A percentile compares a stretch with the other conserved stretches of the same genome.
phyloP scores from a whole-genome alignment of 257 asterid genomes.

The Solanum neorickii region DNA sequence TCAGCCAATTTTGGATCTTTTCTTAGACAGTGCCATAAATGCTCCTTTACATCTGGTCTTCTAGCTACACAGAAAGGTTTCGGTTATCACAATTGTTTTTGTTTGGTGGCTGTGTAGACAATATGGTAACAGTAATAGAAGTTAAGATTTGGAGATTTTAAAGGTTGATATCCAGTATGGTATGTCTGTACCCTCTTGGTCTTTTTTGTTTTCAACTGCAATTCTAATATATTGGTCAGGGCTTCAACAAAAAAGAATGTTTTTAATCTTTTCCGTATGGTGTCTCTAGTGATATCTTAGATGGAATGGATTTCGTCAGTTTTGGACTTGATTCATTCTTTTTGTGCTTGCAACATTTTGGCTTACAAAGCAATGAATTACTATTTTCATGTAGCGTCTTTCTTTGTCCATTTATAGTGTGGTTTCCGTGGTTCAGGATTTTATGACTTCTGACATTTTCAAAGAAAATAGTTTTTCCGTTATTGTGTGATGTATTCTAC shows the following conservation, averaged over 20 bases:
- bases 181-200: background rate
- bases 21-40: background rate
- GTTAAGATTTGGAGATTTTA: background rate
- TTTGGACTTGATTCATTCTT: background rate
- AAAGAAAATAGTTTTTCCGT: no score
- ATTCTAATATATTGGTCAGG: background rate
- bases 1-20: background rate
- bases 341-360: background rate
- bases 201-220: background rate
- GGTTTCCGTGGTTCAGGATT: background rate
- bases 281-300: background rate
- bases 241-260: background rate
- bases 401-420: background rate
- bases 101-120: background rate
- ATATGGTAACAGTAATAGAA: background rate
- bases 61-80: background rate
- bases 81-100: background rate
- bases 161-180: background rate
- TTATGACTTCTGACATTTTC: background rate
- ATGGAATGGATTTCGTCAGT: background rate
- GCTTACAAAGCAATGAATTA: background rate
- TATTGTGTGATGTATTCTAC: background rate
- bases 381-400: background rate
- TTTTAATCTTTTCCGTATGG: background rate
- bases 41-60: background rate